phyloP scores from a whole-genome alignment of 495 filamentous ascomycete species.

The Penicillium verhagenii region DNA sequence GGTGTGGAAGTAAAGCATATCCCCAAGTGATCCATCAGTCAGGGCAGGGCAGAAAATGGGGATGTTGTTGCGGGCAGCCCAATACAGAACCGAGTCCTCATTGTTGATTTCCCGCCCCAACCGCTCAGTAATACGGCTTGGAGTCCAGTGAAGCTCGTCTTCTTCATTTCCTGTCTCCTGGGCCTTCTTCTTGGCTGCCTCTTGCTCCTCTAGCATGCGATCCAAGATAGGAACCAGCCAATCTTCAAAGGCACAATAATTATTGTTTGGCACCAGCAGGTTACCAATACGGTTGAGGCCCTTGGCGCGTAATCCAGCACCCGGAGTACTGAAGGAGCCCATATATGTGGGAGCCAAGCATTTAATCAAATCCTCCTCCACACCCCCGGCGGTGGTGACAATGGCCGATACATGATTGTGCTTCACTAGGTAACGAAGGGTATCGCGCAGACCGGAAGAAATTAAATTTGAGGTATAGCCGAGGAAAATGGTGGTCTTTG shows the following conservation, averaged over 20 bases:
- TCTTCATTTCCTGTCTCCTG: conserved; percentile 54
- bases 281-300: conserved; percentile 96
- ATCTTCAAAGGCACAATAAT: conserved; percentile 97
- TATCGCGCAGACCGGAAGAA: conserved; percentile 89
- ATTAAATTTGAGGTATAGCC: conserved; percentile 97
- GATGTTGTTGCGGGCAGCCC: conserved; percentile 91
- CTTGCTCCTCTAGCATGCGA: conserved; percentile 88
- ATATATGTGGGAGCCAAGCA: conserved; percentile 93
- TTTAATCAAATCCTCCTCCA: conserved; percentile 98
- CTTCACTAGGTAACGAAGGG: conserved; percentile 86
- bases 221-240: conserved; percentile 94
- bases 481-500: conserved; percentile 87
- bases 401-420: conserved; percentile 88
- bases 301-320: conserved; percentile 71
- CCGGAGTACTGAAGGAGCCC: conserved; percentile 73
- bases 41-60: conserved; percentile 95
- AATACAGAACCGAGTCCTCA: conserved; percentile 84
- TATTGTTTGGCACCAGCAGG: conserved; percentile 91
- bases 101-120: conserved; percentile 91
- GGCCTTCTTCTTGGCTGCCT: conserved; percentile 57
- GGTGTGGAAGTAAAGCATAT: conserved; percentile 98
- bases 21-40: conserved; percentile 90
- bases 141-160: conserved; percentile 82
- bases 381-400: conserved; percentile 93
- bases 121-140: conserved; percentile 78